Evolutionary conservation across 176 grass and related monocot genomes (phyloP).

Genomic region (Carex parvula): DNA sequence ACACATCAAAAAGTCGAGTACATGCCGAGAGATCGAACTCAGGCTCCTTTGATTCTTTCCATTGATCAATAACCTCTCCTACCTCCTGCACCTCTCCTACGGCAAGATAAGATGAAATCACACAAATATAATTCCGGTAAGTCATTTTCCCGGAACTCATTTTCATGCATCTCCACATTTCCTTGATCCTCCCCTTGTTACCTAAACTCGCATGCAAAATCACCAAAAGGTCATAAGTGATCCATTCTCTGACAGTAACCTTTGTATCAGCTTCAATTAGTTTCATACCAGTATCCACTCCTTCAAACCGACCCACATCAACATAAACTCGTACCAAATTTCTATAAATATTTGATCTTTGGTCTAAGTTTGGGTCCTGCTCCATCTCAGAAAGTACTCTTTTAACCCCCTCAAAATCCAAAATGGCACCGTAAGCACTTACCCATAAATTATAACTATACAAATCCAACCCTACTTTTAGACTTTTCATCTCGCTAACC

Average conservation of each 20-base stretch:
- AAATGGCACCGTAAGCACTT: conserved; percentile 48
- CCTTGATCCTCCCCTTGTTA: conserved; percentile 52
- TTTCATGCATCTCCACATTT: conserved; percentile 78
- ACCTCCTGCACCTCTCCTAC: conserved; percentile 44
- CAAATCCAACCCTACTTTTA: conserved; percentile 49
- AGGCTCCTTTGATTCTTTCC: conserved; percentile 52
- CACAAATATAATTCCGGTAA: conserved; percentile 52
- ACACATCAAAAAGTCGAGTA: conserved; percentile 44
- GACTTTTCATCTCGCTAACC: conserved; percentile 48
- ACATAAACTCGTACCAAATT: conserved; percentile 48
- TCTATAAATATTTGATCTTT: conserved; percentile 58
- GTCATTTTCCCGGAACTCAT: conserved; percentile 63
- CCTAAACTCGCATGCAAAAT: conserved; percentile 52
- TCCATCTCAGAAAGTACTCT: conserved; percentile 70
- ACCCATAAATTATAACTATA: conserved; percentile 83
- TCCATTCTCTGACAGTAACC: conserved; percentile 69
- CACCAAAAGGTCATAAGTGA: conserved; percentile 70
- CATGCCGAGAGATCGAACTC: conserved; percentile 65
- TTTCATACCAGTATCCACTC: conserved; percentile 29
- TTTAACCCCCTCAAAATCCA: conserved; percentile 49
- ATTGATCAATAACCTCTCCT: conserved; percentile 56
- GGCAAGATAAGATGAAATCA: conserved; percentile 57
- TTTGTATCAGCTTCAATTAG: conserved; percentile 50
- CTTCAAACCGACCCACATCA: conserved; percentile 40
- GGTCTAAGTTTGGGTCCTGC: conserved; percentile 45